These are phyloP conservation scores for Wallacemonas sp. DNA, from an alignment of 208 protist species.

Conservation along the genomic window DNA sequence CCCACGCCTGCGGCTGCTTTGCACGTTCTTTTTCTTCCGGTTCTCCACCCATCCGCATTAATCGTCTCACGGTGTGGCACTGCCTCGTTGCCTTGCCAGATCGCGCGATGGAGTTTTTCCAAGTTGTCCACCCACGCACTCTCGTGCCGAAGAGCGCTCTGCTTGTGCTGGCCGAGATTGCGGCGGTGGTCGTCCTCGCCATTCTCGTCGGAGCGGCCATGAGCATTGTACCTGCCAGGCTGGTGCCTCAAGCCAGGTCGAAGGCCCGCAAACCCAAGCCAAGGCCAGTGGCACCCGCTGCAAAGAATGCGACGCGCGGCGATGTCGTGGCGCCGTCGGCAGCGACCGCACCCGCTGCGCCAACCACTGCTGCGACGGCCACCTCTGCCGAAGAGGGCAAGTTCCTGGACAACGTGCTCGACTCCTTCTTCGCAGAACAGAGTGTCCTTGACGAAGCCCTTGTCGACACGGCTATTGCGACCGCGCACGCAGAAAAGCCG, in stretches of 20 bases:
- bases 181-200: background rate
- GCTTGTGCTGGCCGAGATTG: slow-evolving; percentile 18
- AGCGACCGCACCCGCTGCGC: background rate
- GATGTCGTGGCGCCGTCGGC: background rate
- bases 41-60: no score
- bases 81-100: no score
- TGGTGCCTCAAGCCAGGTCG: slow-evolving; percentile 14
- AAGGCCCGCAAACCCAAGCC: background rate
- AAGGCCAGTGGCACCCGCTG: background rate
- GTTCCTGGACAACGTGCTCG: slow-evolving; percentile 24
- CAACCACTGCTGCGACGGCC: background rate
- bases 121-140: slow-evolving; percentile 17
- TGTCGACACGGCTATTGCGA: slow-evolving; percentile 16
- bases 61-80: no score
- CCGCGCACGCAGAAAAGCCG: background rate
- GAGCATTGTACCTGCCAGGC: slow-evolving; percentile 14
- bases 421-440: slow-evolving; percentile 41
- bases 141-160: slow-evolving; percentile 3
- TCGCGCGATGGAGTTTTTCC: slow-evolving; percentile 34
- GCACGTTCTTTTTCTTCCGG: background rate
- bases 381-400: slow-evolving; percentile 5
- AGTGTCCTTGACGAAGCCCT: slow-evolving; percentile 30
- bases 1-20: no score
- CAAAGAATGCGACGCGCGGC: background rate
- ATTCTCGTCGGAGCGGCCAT: slow-evolving; percentile 25